These are phyloP conservation scores for Suillus variegatus DNA, from an alignment of 768 basidiomycete species.

Conservation along the genomic window DNA sequence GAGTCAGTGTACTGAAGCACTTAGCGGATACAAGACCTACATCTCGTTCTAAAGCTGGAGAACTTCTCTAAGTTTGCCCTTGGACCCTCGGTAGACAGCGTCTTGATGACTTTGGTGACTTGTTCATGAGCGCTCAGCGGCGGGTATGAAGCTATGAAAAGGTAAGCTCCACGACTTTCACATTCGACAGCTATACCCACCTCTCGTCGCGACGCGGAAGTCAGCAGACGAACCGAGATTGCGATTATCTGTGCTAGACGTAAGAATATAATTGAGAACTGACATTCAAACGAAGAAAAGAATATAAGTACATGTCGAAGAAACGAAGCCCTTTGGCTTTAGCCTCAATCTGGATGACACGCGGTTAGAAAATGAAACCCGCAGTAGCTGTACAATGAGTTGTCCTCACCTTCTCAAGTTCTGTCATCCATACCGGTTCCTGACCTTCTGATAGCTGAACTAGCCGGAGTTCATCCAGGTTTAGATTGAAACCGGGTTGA, in stretches of 20 bases:
- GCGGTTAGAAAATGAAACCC: not conserved
- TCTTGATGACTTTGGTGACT: slow-evolving; percentile 62
- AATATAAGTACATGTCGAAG: slow-evolving; percentile 73
- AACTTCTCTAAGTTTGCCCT: slow-evolving; percentile 30
- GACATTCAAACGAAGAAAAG: slow-evolving; percentile 12
- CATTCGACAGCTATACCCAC: slow-evolving; percentile 34
- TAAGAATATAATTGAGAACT: slow-evolving; percentile 13
- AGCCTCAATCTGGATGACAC: slow-evolving; percentile 58
- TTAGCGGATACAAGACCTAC: not conserved
- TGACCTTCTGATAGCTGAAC: slow-evolving; percentile 69
- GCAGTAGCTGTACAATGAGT: not conserved
- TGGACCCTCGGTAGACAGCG: slow-evolving; percentile 66
- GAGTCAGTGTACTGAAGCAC: not conserved
- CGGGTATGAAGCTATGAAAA: slow-evolving; percentile 50
- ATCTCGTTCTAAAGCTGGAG: slow-evolving; percentile 21
- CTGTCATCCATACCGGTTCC: slow-evolving; percentile 78
- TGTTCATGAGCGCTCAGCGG: slow-evolving; percentile 60
- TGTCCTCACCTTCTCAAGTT: slow-evolving; percentile 76
- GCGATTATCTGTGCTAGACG: slow-evolving; percentile 73
- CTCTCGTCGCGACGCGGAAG: slow-evolving; percentile 35
- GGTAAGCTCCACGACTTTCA: not conserved
- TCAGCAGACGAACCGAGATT: slow-evolving; percentile 49
- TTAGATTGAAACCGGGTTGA: slow-evolving; percentile 59
- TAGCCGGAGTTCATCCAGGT: slow-evolving; percentile 71
- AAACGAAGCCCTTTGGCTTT: slow-evolving; percentile 80